These are phyloP conservation scores for Camptophora hylomeconis DNA, from an alignment of 2,329 filamentous ascomycete species.

Conservation along the genomic window DNA sequence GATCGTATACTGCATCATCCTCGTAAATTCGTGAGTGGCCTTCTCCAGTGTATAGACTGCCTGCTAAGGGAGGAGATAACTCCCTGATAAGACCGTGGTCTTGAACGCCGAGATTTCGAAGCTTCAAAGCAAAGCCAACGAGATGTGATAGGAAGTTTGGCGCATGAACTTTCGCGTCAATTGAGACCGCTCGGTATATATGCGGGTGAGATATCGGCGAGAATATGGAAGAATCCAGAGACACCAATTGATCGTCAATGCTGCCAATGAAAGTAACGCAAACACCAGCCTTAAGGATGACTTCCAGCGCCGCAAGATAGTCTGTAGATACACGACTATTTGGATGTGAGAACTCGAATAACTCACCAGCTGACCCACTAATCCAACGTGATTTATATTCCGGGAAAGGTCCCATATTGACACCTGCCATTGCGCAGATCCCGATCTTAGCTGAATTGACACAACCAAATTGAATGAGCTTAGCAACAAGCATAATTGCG, in stretches of 20 bases:
- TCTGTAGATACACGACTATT: constrained; percentile 70
- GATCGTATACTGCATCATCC: constrained; percentile 70
- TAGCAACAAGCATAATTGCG: constrained; percentile 79
- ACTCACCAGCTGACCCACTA: constrained; percentile 79
- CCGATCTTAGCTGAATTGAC: constrained; percentile 62
- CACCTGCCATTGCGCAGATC: constrained; percentile 79
- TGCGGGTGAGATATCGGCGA: constrained; percentile 78
- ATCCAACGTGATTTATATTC: constrained; percentile 85
- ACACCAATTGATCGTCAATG: constrained; percentile 93
- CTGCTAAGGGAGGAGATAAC: constrained; percentile 74
- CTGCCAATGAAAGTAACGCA: constrained; percentile 81
- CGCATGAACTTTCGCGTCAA: constrained; percentile 82
- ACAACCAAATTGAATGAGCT: constrained; percentile 80
- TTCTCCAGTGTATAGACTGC: constrained; percentile 80
- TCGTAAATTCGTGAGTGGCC: constrained; percentile 91
- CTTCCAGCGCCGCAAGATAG: constrained; percentile 63
- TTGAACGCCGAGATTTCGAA: constrained; percentile 82
- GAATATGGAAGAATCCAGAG: constrained; percentile 85
- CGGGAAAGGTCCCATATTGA: constrained; percentile 83
- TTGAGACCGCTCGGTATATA: constrained; percentile 89
- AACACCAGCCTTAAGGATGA: constrained; percentile 64
- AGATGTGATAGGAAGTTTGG: constrained; percentile 90
- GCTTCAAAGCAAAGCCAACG: constrained; percentile 81
- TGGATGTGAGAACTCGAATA: constrained; percentile 84
- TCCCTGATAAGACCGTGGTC: constrained; percentile 91